phyloP scores from a whole-genome alignment of 1,284 basidiomycete species.

The Trichosporon ovoides region DNA sequence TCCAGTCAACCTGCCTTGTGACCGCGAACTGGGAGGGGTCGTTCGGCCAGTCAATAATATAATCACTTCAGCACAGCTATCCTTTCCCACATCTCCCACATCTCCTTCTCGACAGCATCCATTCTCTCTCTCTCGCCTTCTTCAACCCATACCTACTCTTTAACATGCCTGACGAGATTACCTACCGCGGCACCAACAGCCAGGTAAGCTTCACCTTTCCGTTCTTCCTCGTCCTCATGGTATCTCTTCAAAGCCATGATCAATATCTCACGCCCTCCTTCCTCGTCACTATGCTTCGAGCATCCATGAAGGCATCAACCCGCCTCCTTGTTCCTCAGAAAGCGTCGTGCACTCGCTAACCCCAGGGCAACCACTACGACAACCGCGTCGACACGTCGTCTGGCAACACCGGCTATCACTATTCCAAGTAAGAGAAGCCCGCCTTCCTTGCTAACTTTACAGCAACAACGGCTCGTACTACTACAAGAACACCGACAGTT shows the following conservation, averaged over 20 bases:
- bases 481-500: constrained; percentile 59
- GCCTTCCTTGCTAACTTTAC: constrained; percentile 8
- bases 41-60: too few species aligned
- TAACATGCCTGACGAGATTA: constrained; percentile 32
- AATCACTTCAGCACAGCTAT: too few species aligned
- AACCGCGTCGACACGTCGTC: constrained; percentile 49
- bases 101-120: not conserved
- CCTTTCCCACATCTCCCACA: too few species aligned
- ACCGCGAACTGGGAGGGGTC: too few species aligned
- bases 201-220: constrained; percentile 46
- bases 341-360: not conserved
- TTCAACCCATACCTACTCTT: not conserved
- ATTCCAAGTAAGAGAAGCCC: constrained; percentile 54
- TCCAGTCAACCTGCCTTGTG: too few species aligned
- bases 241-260: too few species aligned
- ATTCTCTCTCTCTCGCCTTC: not conserved
- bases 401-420: constrained; percentile 55
- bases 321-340: not conserved
- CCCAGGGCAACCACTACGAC: constrained; percentile 58
- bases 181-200: constrained; percentile 54
- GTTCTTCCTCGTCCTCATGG: not conserved
- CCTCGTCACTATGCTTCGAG: too few species aligned
- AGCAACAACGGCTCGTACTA: constrained; percentile 56
- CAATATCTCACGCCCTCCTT: too few species aligned
- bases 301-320: too few species aligned